Conservation (phyloP, 164 flowering plant species). For the Buxus sempervirens region DNA sequence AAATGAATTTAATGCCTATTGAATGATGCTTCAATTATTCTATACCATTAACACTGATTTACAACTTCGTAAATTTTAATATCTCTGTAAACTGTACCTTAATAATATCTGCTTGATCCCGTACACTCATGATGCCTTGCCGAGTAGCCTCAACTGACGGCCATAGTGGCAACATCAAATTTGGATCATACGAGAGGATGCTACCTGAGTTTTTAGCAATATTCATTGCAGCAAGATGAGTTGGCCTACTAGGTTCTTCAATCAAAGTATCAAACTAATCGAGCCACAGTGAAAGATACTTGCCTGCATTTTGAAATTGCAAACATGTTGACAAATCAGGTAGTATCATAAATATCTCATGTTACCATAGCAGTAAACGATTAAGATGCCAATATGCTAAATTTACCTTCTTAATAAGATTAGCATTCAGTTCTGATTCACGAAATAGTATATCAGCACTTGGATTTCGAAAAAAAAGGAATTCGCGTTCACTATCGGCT, state of each 20-base stretch:
- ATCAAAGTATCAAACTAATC: conserved; percentile 82
- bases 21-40: too few species aligned
- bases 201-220: conserved; percentile 58
- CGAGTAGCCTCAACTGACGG: conserved; percentile 71
- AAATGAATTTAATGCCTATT: too few species aligned
- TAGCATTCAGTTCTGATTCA: conserved; percentile 57
- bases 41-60: too few species aligned
- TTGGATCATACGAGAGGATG: conserved; percentile 74
- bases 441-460: conserved; percentile 82
- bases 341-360: too few species aligned
- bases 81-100: too few species aligned
- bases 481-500: conserved; percentile 78
- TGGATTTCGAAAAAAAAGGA: conserved; percentile 72
- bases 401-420: conserved; percentile 48
- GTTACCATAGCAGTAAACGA: too few species aligned
- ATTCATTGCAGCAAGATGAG: conserved; percentile 67
- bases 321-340: too few species aligned
- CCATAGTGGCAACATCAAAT: conserved; percentile 72
- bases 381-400: neutral
- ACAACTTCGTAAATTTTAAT: too few species aligned
- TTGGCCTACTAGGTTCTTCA: conserved; percentile 66
- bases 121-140: too few species aligned
- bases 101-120: too few species aligned
- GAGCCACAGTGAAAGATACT: conserved; percentile 76
- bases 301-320: conserved; percentile 42